These are phyloP conservation scores for Moniliophthora roreri DNA, from an alignment of 1,284 basidiomycete species.

Conservation along the genomic window DNA sequence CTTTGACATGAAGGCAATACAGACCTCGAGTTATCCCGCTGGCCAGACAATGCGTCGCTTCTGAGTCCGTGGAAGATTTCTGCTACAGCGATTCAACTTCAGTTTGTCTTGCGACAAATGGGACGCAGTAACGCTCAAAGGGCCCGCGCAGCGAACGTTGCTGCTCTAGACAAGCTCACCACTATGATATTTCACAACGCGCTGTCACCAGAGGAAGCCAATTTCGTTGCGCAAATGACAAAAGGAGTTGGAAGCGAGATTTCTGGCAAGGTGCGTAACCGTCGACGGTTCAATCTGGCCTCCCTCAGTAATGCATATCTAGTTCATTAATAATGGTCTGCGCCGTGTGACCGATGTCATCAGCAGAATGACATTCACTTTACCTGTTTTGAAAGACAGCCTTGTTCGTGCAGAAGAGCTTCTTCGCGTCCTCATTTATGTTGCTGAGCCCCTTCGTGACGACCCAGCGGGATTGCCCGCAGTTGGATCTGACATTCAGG, in stretches of 20 bases:
- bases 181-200: slow-evolving; percentile 67
- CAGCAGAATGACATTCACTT: slow-evolving; percentile 31
- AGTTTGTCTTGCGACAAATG: slow-evolving; percentile 70
- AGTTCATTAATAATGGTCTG: slow-evolving; percentile 79
- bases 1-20: slow-evolving; percentile 18
- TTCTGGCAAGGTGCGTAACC: slow-evolving; percentile 56
- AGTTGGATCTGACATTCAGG: slow-evolving; percentile 55
- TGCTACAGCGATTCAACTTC: slow-evolving; percentile 75
- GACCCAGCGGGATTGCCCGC: slow-evolving; percentile 41
- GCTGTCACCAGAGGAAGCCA: slow-evolving; percentile 73
- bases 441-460: slow-evolving; percentile 63
- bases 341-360: slow-evolving; percentile 62
- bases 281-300: background rate
- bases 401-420: slow-evolving; percentile 65
- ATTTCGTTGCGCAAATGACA: slow-evolving; percentile 76
- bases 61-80: slow-evolving; percentile 81
- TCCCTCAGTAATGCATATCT: slow-evolving; percentile 4
- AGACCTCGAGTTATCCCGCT: slow-evolving; percentile 56
- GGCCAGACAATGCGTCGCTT: slow-evolving; percentile 59
- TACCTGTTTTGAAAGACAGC: slow-evolving; percentile 31
- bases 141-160: slow-evolving; percentile 47
- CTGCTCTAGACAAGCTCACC: slow-evolving; percentile 62
- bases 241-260: slow-evolving; percentile 65
- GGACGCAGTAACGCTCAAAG: slow-evolving; percentile 62
- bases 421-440: slow-evolving; percentile 65